Conservation (phyloP, 2,329 filamentous ascomycete species). For the Dactylellina leptospora region DNA sequence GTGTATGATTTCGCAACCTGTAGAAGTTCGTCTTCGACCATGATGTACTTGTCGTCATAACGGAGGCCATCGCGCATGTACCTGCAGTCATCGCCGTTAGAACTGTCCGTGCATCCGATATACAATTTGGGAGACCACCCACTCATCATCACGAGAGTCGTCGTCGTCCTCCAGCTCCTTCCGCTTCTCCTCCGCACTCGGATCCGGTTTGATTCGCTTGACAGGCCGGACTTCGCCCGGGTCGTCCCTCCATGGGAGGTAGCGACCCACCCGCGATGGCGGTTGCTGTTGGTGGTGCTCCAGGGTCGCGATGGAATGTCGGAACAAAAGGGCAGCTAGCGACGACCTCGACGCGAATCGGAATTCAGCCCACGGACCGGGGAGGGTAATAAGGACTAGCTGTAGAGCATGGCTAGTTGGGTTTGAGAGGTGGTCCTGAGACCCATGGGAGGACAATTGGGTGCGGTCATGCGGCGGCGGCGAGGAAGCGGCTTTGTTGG, state of each 20-base stretch:
- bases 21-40: slow-evolving; percentile 85
- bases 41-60: slow-evolving; percentile 75
- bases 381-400: background rate
- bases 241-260: slow-evolving; percentile 47
- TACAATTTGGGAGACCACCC: background rate
- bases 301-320: slow-evolving; percentile 8
- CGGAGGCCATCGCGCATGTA: slow-evolving; percentile 47
- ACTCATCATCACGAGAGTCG: slow-evolving; percentile 35
- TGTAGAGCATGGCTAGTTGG: slow-evolving; percentile 10
- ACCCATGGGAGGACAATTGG: background rate
- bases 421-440: too few species aligned
- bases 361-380: slow-evolving; percentile 25
- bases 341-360: slow-evolving; percentile 13
- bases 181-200: background rate
- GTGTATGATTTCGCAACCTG: slow-evolving; percentile 75
- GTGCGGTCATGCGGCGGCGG: slow-evolving; percentile 9
- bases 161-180: slow-evolving; percentile 12
- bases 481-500: background rate
- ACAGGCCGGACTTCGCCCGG: slow-evolving; percentile 22
- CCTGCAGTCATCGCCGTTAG: slow-evolving; percentile 3
- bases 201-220: slow-evolving; percentile 23
- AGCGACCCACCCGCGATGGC: slow-evolving; percentile 33
- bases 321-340: background rate
- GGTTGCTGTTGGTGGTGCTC: slow-evolving; percentile 18
- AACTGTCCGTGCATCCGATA: background rate